phyloP scores from a whole-genome alignment of 371 early-diverging fungal species.

The Mycotypha africana region DNA sequence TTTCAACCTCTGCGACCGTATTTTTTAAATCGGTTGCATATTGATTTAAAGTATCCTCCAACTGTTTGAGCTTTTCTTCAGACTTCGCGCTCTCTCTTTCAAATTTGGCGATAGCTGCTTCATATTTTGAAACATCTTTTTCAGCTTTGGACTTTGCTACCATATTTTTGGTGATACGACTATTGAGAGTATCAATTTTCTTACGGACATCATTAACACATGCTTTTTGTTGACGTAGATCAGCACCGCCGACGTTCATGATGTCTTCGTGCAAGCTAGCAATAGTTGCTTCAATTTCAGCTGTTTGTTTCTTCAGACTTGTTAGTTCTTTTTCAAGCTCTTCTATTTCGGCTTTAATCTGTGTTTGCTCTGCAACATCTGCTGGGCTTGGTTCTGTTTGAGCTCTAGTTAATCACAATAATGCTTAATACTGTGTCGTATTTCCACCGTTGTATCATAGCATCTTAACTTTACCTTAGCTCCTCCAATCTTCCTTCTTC shows the following conservation, averaged over 20 bases:
- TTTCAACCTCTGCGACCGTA: constrained; percentile 45
- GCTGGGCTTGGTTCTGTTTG: constrained; percentile 42
- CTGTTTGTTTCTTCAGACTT: constrained; percentile 31
- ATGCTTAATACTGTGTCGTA: too few species aligned
- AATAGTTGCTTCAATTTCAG: constrained; percentile 61
- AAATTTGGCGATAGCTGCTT: constrained; percentile 56
- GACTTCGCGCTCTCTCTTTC: constrained; percentile 64
- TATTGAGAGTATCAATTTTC: constrained; percentile 60
- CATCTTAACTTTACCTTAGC: constrained; percentile 48
- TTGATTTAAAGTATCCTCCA: constrained; percentile 53
- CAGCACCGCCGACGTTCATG: constrained; percentile 86
- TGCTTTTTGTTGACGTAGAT: constrained; percentile 79
- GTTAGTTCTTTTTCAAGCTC: constrained; percentile 35
- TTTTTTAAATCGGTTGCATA: constrained; percentile 42
- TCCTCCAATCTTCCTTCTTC: constrained; percentile 48
- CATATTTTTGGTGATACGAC: constrained; percentile 59
- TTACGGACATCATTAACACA: constrained; percentile 81
- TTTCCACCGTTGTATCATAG: too few species aligned
- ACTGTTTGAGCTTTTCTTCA: constrained; percentile 48
- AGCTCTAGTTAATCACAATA: constrained; percentile 19
- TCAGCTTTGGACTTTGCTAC: constrained; percentile 71
- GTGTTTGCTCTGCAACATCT: constrained; percentile 35
- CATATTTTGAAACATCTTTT: constrained; percentile 67
- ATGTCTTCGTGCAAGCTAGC: constrained; percentile 80
- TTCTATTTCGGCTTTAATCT: constrained; percentile 37